A percentile compares a stretch with the other conserved stretches of the same genome.
phyloP scores from a whole-genome alignment of 768 basidiomycete genomes.

The Macrolepiota dolichaula region DNA sequence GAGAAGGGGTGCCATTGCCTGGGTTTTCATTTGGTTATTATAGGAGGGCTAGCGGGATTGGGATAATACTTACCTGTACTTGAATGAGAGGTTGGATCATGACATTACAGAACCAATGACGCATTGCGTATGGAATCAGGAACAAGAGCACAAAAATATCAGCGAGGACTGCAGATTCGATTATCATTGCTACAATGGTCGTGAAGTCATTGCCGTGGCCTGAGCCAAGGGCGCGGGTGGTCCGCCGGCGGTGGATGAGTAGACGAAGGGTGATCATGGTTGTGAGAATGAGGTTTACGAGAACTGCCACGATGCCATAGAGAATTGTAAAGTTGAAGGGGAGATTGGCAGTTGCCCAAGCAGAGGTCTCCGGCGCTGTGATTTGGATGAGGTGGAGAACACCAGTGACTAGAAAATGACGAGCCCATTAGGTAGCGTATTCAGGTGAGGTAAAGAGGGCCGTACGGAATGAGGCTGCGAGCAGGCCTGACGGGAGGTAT shows the following conservation, averaged over 20 bases:
- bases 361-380: constrained; percentile 3
- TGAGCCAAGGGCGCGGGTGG: background rate
- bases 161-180: constrained; percentile 6
- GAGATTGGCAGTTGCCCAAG: constrained; percentile 4
- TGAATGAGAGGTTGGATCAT: constrained; percentile 5
- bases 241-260: constrained; percentile 4
- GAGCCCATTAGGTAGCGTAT: background rate
- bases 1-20: constrained; percentile 18
- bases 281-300: constrained; percentile 4
- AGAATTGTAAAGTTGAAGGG: constrained; percentile 8
- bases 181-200: background rate
- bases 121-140: constrained; percentile 3
- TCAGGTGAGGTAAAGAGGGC: background rate
- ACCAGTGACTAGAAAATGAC: background rate
- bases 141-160: constrained; percentile 1
- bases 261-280: constrained; percentile 3
- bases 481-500: background rate
- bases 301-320: constrained; percentile 4
- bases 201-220: constrained; percentile 2
- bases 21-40: background rate
- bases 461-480: background rate
- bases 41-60: background rate
- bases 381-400: constrained; percentile 9
- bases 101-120: constrained; percentile 8
- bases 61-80: background rate